Evolutionary conservation across 345 rosid species (phyloP), one percentile per base, ranked within the genome.

Genomic region (Turnera subulata): DNA sequence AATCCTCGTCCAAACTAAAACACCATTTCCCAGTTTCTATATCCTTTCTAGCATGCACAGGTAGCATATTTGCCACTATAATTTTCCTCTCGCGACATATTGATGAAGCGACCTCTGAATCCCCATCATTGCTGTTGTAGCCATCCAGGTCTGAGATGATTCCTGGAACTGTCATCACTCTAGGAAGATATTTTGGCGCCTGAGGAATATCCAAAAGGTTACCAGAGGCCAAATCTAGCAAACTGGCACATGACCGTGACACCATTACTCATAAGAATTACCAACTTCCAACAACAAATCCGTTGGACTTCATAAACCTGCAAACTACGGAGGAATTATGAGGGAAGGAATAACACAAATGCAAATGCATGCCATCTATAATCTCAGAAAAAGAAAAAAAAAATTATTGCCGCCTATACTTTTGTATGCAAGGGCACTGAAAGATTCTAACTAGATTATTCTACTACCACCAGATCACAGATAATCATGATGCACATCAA

Each of bases 111-210:
- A 61, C 68, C 53, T 81, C 90, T 35, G 87, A 79, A 57, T 78
- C 82, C 7, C 66, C 83, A 56, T 79, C 86, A 61, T 58, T 70
- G 45, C 65, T 49, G 50, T 53, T 70, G 73, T 61, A 50, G 53
- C 69, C 79, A 58, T 84, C 94, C 24, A 71, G 24, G 53, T 86
- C 84, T 29, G 95, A 80, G 43, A 86, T 65, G 25, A 86, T 82
- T 63, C 90, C 95, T 17, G 91, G 84, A 54, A 80, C 78, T 46
- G 84, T 84, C 76, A 84, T 79, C 68, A 87, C 84, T 63, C 84
- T 80, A n/a, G 91, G 91, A 69, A 84, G 79, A 73, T 78, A 48
- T 65, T 73, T 77, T 11, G 85, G 85, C 56, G 83, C 75, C 24
- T 74, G 86, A 65, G 86, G 82, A 61, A 84, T 61, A 63, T 84